These are phyloP conservation scores for Salix purpurea DNA, from an alignment of 345 rosid genomes.

Conservation along the genomic window DNA sequence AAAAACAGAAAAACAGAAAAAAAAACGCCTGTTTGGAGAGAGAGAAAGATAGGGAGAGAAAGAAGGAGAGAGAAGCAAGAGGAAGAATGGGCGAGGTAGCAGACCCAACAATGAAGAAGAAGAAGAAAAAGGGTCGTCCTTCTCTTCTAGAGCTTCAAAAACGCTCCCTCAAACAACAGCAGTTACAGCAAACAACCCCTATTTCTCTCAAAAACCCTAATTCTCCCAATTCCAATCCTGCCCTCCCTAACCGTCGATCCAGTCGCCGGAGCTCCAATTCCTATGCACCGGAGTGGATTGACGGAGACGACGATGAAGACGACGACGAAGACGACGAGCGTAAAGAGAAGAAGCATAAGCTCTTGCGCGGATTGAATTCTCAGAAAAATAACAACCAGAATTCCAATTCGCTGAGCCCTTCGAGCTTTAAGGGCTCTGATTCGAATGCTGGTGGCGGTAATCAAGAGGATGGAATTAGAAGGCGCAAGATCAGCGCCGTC, in stretches of 20 bases:
- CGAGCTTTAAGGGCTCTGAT: conserved; percentile 34
- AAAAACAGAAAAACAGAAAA: conserved; percentile 14
- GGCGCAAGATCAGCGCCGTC: conserved; percentile 34
- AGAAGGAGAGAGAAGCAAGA: neutral
- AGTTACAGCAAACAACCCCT: conserved; percentile 20
- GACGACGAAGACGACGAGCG: conserved; percentile 83
- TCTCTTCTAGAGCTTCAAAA: conserved; percentile 89
- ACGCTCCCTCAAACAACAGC: conserved; percentile 60
- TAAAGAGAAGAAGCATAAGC: conserved; percentile 62
- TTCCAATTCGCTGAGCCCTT: neutral
- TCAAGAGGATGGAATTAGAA: conserved; percentile 33
- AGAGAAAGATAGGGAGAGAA: conserved; percentile 11
- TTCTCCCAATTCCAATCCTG: conserved; percentile 27
- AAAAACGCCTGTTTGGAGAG: conserved; percentile 26
- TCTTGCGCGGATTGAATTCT: conserved; percentile 59
- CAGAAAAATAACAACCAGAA: conserved; percentile 24
- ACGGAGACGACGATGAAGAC: conserved; percentile 2
- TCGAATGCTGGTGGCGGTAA: conserved; percentile 35
- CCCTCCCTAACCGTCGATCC: conserved; percentile 45
- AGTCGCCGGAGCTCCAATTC: conserved; percentile 47
- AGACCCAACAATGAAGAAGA: no score
- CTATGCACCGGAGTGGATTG: conserved; percentile 28
- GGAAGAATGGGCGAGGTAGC: no score
- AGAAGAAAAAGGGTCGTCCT: conserved; percentile 97
- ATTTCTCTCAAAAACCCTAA: conserved; percentile 48